Evolutionary conservation across 2,329 filamentous ascomycete species (phyloP).

Genomic region (Diatrype stigma): DNA sequence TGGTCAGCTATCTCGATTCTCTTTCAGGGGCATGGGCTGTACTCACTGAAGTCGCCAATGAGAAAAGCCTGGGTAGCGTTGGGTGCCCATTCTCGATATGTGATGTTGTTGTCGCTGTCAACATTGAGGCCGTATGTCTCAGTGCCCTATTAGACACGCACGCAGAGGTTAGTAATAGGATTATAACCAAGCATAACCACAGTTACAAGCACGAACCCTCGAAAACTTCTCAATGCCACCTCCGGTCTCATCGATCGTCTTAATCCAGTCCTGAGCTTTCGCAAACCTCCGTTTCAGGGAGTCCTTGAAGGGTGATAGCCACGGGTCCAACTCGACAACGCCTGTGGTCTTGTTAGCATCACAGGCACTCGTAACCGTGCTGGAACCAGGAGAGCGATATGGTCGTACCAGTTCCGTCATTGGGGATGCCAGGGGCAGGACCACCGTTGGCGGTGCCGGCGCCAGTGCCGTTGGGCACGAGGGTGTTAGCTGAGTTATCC

Average conservation of each 20-base stretch:
- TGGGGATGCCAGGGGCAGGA: conserved; percentile 42
- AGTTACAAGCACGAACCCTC: conserved; percentile 62
- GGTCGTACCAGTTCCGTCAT: conserved; percentile 66
- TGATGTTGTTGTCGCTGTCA: conserved; percentile 75
- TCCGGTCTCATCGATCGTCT: conserved; percentile 75
- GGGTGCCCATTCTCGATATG: conserved; percentile 94
- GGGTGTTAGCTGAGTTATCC: conserved; percentile 41
- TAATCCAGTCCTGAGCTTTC: conserved; percentile 82
- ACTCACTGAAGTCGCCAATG: conserved; percentile 88
- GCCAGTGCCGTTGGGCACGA: conserved; percentile 31
- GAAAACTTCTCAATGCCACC: conserved; percentile 91
- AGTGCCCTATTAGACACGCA: conserved; percentile 57
- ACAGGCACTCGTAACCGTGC: background rate
- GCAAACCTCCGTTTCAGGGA: conserved; percentile 71
- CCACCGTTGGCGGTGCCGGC: conserved; percentile 34
- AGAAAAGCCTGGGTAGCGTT: conserved; percentile 81
- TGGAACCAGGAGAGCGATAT: background rate
- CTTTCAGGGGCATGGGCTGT: background rate
- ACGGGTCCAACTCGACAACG: conserved; percentile 83
- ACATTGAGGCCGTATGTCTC: conserved; percentile 86
- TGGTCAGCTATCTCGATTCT: conserved; percentile 22
- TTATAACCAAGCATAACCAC: no score
- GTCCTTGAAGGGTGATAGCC: conserved; percentile 79
- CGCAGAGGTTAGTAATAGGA: conserved; percentile 10
- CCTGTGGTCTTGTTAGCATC: conserved; percentile 46